A percentile compares a stretch with the other conserved stretches of the same genome.
Evolutionary conservation across 495 filamentous ascomycete species (phyloP).

Genomic region (Penicillium mononematosum): DNA sequence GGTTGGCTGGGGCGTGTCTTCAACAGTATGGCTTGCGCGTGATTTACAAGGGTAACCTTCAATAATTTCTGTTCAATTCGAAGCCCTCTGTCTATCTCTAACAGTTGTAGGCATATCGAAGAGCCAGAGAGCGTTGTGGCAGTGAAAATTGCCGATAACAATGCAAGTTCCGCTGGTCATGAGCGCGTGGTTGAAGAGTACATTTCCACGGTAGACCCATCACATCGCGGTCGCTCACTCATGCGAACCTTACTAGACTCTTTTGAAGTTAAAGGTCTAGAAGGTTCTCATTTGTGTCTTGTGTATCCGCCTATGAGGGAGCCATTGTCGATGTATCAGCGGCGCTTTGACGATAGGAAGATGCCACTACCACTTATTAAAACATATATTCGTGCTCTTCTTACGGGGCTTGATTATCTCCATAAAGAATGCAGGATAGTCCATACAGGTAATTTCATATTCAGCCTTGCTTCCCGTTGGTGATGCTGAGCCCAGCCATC

Average conservation of each 20-base stretch:
- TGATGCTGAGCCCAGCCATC: constrained; percentile 24
- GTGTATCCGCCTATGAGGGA: constrained; percentile 44
- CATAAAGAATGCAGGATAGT: constrained; percentile 42
- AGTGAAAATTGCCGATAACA: constrained; percentile 41
- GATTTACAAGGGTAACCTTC: constrained; percentile 33
- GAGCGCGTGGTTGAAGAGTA: constrained; percentile 40
- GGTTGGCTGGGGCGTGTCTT: constrained; percentile 44
- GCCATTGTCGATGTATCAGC: constrained; percentile 36
- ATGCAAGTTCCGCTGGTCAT: constrained; percentile 32
- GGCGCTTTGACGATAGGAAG: constrained; percentile 29
- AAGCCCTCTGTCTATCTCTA: constrained; percentile 24
- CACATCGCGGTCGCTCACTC: constrained; percentile 35
- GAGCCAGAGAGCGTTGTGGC: constrained; percentile 39
- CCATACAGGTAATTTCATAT: constrained; percentile 33
- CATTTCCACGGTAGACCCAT: constrained; percentile 34
- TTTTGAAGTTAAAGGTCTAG: constrained; percentile 31
- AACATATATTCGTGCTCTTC: constrained; percentile 39
- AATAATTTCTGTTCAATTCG: constrained; percentile 19
- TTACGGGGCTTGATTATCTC: constrained; percentile 48
- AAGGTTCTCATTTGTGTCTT: constrained; percentile 36
- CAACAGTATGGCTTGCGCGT: constrained; percentile 44
- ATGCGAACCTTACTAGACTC: constrained; percentile 28
- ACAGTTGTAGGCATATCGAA: constrained; percentile 30
- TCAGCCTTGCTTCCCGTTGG: constrained; percentile 19
- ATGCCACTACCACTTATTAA: constrained; percentile 38